These are phyloP conservation scores for Cladorrhinum sp. DNA, from an alignment of 2,329 filamentous ascomycete species.

Conservation along the genomic window DNA sequence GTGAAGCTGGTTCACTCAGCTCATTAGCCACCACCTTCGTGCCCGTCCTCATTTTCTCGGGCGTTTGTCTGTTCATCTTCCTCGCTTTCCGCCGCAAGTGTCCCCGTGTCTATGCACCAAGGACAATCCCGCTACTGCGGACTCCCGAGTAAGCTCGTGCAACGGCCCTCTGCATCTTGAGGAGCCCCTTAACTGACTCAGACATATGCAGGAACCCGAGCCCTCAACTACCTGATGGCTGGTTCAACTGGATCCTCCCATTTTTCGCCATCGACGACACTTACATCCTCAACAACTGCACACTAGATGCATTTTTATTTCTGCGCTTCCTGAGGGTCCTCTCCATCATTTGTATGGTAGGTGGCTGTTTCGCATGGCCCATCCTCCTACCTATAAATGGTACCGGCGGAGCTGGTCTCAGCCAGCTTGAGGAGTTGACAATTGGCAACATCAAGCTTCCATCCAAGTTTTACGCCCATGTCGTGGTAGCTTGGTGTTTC, in stretches of 20 bases:
- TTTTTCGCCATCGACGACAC: constrained; percentile 67
- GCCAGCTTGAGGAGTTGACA: constrained; percentile 64
- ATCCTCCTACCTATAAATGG: constrained; percentile 80
- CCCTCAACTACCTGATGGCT: constrained; percentile 52
- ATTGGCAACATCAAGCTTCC: constrained; percentile 53
- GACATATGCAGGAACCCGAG: constrained; percentile 48
- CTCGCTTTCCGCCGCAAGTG: constrained; percentile 46
- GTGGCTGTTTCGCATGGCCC: constrained; percentile 79
- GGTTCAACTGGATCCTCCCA: constrained; percentile 59
- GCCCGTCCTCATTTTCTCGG: constrained; percentile 49
- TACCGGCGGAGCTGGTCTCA: constrained; percentile 65
- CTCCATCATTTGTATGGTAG: constrained; percentile 75
- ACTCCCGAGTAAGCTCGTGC: constrained; percentile 53
- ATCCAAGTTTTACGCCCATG: constrained; percentile 74
- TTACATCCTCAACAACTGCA: constrained; percentile 81
- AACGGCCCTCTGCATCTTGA: constrained; percentile 32
- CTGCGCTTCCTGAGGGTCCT: constrained; percentile 79
- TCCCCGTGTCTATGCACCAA: constrained; percentile 54
- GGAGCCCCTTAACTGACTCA: background rate
- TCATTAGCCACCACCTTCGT: constrained; percentile 51
- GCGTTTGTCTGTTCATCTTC: constrained; percentile 51
- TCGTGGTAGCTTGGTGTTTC: constrained; percentile 76
- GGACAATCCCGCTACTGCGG: constrained; percentile 49
- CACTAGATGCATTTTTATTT: constrained; percentile 84
- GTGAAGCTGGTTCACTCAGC: constrained; percentile 23